Percentiles rank a stretch among this genome's conserved stretches.
These are phyloP conservation scores for Aegilops tauschii DNA, from an alignment of 176 grass and related monocot genomes.

Conservation along the genomic window DNA sequence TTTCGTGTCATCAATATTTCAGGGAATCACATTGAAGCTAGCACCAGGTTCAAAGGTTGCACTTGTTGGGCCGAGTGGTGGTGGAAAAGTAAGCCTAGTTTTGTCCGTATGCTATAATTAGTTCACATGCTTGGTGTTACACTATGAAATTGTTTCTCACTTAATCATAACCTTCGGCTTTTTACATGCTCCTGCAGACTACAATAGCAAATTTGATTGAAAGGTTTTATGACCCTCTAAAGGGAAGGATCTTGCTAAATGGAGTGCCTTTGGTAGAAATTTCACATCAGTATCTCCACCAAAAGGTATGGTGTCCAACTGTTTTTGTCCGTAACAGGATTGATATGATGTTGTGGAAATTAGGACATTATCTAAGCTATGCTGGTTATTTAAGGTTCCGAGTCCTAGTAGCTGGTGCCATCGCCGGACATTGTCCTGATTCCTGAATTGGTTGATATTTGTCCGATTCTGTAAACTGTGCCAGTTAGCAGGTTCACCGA, in stretches of 20 bases:
- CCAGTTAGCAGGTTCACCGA: not conserved
- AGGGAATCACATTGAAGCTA: conserved; percentile 96
- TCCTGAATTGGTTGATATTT: conserved; percentile 17
- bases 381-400: not conserved
- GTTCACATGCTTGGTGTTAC: not conserved
- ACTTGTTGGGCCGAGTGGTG: conserved; percentile 96
- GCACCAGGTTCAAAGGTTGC: conserved; percentile 88
- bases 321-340: not conserved
- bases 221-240: conserved; percentile 95
- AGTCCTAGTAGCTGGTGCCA: conserved; percentile 10
- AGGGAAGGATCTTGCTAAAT: conserved; percentile 83
- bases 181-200: conserved; percentile 59
- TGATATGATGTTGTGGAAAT: not conserved
- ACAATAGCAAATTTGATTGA: conserved; percentile 99
- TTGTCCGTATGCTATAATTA: conserved; percentile 2
- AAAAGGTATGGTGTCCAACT: conserved; percentile 52
- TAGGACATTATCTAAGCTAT: conserved; percentile 8
- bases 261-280: conserved; percentile 82
- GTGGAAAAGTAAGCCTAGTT: conserved; percentile 72
- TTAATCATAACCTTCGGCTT: conserved; percentile 13
- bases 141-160: not conserved
- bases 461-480: conserved; percentile 5
- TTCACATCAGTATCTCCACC: conserved; percentile 80
- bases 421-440: not conserved
- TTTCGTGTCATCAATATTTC: conserved; percentile 18